These are phyloP conservation scores for Trichoderma gracile DNA, from an alignment of 2,329 filamentous ascomycete species.

Conservation along the genomic window DNA sequence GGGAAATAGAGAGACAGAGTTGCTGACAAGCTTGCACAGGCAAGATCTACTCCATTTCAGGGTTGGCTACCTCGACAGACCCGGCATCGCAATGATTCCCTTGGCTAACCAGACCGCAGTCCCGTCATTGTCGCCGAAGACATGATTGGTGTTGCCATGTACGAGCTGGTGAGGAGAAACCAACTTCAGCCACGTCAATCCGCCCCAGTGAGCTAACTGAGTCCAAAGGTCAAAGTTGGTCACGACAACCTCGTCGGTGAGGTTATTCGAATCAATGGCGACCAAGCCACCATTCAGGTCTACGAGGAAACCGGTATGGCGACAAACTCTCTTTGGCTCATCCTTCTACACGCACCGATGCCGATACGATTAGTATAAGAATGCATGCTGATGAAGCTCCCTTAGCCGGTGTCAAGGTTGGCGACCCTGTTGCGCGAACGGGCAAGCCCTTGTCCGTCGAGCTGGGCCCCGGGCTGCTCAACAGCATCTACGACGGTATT, in stretches of 20 bases:
- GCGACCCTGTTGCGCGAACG: constrained; percentile 86
- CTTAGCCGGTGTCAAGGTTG: constrained; percentile 90
- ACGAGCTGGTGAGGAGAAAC: constrained; percentile 75
- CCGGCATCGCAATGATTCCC: neutral
- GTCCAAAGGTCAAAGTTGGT: constrained; percentile 77
- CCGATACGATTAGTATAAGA: neutral
- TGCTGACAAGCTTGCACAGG: constrained; percentile 43
- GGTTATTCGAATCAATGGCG: constrained; percentile 94
- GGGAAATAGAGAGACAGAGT: neutral
- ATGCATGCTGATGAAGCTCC: constrained; percentile 13
- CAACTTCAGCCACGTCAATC: neutral
- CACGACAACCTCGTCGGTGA: constrained; percentile 91
- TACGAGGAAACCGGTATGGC: constrained; percentile 94
- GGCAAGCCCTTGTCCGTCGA: constrained; percentile 97
- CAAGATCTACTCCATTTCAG: constrained; percentile 64
- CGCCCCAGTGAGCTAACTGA: constrained; percentile 17
- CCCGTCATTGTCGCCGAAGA: constrained; percentile 97
- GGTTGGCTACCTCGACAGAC: constrained; percentile 48
- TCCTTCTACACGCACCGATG: neutral
- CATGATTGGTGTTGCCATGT: constrained; percentile 99
- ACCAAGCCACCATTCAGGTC: constrained; percentile 96
- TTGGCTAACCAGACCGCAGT: constrained; percentile 44
- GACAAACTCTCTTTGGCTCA: neutral
- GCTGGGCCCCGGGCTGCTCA: constrained; percentile 92
- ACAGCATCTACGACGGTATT: constrained; percentile 99